phyloP scores from a whole-genome alignment of 148 eudicot species.

The Pouteria glomerata region DNA sequence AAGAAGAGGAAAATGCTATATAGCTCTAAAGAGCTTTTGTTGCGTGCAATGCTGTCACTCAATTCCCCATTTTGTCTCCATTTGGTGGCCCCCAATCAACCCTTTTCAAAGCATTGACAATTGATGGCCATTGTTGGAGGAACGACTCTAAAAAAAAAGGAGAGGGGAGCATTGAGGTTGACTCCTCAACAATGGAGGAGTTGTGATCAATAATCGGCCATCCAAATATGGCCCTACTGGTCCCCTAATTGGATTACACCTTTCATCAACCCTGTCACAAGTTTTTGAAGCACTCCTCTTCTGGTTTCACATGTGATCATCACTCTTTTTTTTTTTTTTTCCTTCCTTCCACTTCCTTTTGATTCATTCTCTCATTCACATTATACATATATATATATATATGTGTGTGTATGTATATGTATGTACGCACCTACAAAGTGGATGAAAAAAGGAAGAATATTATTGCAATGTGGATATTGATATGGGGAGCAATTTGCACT shows the following conservation, averaged over 20 bases:
- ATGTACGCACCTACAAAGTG: neutral
- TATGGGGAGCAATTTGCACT: neutral
- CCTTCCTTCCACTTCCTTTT: neutral
- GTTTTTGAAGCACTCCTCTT: constrained; percentile 37
- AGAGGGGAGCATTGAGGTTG: constrained; percentile 39
- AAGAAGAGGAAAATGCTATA: neutral
- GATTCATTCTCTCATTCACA: constrained; percentile 16
- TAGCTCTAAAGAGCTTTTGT: constrained; percentile 11
- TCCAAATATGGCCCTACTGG: constrained; percentile 37
- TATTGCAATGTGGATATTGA: neutral
- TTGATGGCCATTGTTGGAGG: constrained; percentile 29
- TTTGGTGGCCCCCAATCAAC: neutral
- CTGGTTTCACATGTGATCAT: constrained; percentile 29
- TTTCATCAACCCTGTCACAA: constrained; percentile 39
- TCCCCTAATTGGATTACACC: constrained; percentile 47
- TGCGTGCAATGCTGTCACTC: constrained; percentile 15
- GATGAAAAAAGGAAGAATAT: neutral
- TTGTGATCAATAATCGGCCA: constrained; percentile 15
- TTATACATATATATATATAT: too few species aligned
- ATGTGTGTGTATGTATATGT: too few species aligned
- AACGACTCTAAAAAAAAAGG: constrained; percentile 15
- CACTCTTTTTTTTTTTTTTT: neutral
- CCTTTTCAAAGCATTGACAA: too few species aligned
- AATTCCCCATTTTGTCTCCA: neutral
- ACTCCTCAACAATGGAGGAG: constrained; percentile 52